Evolutionary conservation across 768 basidiomycete species (phyloP).

Genomic region (Russula compacta): DNA sequence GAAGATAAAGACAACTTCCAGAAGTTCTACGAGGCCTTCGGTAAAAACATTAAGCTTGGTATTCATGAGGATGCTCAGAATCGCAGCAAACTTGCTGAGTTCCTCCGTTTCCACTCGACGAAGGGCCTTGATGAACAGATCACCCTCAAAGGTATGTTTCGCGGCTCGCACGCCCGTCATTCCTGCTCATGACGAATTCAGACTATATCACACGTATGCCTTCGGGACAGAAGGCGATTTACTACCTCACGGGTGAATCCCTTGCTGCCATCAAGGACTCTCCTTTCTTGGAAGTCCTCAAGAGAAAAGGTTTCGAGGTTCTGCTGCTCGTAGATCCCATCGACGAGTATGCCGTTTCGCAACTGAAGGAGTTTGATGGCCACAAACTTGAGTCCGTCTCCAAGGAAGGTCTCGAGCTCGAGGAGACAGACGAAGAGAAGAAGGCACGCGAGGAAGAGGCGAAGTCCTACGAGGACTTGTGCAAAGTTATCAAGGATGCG

Average conservation of each 20-base stretch:
- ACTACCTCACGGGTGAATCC: constrained; percentile 98
- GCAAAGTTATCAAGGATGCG: constrained; percentile 93
- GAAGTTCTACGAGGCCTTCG: constrained; percentile 98
- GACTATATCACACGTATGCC: constrained; percentile 99
- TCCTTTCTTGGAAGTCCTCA: constrained; percentile 98
- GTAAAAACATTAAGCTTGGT: constrained; percentile 99
- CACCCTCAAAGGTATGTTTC: constrained; percentile 76
- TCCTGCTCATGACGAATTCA: constrained; percentile 24
- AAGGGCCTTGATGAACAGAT: constrained; percentile 85
- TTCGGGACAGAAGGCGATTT: constrained; percentile 96
- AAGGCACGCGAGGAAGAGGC: constrained; percentile 77
- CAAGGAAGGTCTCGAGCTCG: constrained; percentile 98
- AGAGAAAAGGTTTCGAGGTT: constrained; percentile 99
- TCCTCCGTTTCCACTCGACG: constrained; percentile 97
- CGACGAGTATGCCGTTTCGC: constrained; percentile 97
- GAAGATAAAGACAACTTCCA: constrained; percentile 99
- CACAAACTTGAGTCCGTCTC: constrained; percentile 97
- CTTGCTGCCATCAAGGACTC: constrained; percentile 85
- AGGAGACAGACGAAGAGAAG: constrained; percentile 99
- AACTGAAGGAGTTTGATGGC: constrained; percentile 98
- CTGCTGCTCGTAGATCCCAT: constrained; percentile 97
- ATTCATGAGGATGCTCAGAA: constrained; percentile 99
- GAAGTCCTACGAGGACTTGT: constrained; percentile 76
- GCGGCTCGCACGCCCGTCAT: background rate
- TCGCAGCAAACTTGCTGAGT: constrained; percentile 98